A percentile compares a stretch with the other conserved stretches of the same genome.
phyloP scores from a whole-genome alignment of 2,329 filamentous ascomycete genomes.

The Fusarium austroafricanum region DNA sequence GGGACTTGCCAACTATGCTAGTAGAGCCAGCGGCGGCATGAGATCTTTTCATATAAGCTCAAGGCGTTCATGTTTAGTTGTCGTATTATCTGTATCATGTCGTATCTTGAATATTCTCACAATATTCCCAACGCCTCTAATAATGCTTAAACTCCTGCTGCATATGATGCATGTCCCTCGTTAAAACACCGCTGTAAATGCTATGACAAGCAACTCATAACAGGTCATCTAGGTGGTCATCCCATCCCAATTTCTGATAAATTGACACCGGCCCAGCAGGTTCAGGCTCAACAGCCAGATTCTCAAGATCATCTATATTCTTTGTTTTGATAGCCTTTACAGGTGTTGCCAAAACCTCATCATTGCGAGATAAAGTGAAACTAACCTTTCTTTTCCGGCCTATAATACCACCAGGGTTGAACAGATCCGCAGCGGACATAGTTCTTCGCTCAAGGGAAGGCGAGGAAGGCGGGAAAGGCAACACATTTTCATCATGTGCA shows the following conservation, averaged over 20 bases:
- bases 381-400: conserved; percentile 34
- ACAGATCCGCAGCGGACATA: conserved; percentile 20
- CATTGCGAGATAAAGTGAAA: conserved; percentile 23
- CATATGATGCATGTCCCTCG: conserved; percentile 32
- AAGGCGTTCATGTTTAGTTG: conserved; percentile 12
- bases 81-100: conserved; percentile 36
- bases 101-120: conserved; percentile 39
- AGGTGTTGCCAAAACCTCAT: conserved; percentile 55
- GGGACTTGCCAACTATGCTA: conserved; percentile 77
- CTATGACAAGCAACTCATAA: conserved; percentile 47
- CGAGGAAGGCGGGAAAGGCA: conserved; percentile 53
- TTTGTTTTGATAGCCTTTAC: conserved; percentile 48
- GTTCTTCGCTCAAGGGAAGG: conserved; percentile 48
- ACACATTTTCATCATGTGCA: conserved; percentile 40
- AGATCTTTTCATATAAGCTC: conserved; percentile 12
- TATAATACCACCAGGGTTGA: conserved; percentile 24
- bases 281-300: conserved; percentile 24
- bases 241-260: conserved; percentile 68
- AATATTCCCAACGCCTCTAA: conserved; percentile 40
- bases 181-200: conserved; percentile 42
- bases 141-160: conserved; percentile 37
- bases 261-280: conserved; percentile 55
- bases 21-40: conserved; percentile 55
- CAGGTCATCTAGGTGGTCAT: conserved; percentile 65
- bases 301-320: conserved; percentile 16